Conservation (phyloP, 2,329 filamentous ascomycete genomes). For the Thelonectria blattea region DNA sequence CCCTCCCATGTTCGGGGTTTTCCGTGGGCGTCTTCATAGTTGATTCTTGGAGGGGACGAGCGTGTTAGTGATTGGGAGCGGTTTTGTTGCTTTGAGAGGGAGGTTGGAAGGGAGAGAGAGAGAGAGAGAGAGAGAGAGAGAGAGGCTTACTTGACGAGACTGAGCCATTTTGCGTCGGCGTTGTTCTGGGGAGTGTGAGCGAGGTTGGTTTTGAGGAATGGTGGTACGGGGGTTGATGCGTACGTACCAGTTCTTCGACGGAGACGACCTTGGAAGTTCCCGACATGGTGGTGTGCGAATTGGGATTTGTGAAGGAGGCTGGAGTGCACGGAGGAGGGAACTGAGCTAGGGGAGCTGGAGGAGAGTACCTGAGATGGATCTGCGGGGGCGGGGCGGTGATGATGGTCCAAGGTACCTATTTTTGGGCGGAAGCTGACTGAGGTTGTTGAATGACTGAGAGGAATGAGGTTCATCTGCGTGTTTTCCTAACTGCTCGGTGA, state of each 20-base stretch:
- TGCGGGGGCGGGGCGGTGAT: too few species aligned
- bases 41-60: constrained; percentile 51
- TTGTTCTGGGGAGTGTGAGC: constrained; percentile 5
- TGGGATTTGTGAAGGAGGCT: neutral
- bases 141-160: constrained; percentile 13
- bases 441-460: too few species aligned
- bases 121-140: too few species aligned
- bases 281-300: neutral
- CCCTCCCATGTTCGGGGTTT: constrained; percentile 71
- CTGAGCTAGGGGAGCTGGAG: too few species aligned
- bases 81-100: neutral
- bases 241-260: constrained; percentile 11
- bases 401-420: too few species aligned
- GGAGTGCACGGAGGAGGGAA: neutral
- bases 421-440: too few species aligned
- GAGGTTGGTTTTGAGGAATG: neutral
- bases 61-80: neutral
- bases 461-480: too few species aligned
- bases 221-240: neutral
- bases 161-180: constrained; percentile 14
- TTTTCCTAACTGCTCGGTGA: too few species aligned
- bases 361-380: too few species aligned
- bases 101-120: too few species aligned
- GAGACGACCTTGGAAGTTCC: constrained; percentile 11
- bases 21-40: constrained; percentile 68